Conservation (phyloP, 2,329 filamentous ascomycete genomes). For the Monilinia laxa region DNA sequence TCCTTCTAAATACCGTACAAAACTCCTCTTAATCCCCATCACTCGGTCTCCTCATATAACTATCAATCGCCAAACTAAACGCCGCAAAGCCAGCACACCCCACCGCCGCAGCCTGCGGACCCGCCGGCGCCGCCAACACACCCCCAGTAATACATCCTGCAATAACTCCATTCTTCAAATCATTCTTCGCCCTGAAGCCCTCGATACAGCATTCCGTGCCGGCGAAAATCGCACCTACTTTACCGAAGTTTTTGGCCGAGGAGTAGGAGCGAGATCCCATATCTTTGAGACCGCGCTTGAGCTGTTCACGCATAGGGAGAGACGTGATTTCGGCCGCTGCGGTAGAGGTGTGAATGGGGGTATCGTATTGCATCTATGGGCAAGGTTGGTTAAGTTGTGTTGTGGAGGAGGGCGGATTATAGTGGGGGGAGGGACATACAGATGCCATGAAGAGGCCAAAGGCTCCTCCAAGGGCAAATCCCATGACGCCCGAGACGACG, state of each 20-base stretch:
- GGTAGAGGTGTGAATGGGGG: constrained; percentile 60
- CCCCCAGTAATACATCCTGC: constrained; percentile 92
- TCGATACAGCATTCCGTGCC: constrained; percentile 97
- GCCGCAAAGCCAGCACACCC: constrained; percentile 93
- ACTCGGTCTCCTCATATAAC: constrained; percentile 79
- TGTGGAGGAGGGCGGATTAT: constrained; percentile 14
- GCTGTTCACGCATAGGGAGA: constrained; percentile 82
- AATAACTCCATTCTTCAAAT: constrained; percentile 80
- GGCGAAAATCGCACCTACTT: constrained; percentile 85
- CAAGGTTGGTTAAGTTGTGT: not conserved
- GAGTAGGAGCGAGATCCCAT: constrained; percentile 84
- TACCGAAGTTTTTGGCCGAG: constrained; percentile 91
- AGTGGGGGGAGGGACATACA: constrained; percentile 53
- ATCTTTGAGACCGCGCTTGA: constrained; percentile 84
- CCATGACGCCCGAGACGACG: constrained; percentile 85
- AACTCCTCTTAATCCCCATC: constrained; percentile 47
- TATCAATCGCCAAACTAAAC: constrained; percentile 88
- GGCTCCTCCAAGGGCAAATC: constrained; percentile 87
- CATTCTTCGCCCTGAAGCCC: constrained; percentile 88
- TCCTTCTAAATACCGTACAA: not conserved
- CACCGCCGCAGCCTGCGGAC: constrained; percentile 81
- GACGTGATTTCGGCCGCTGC: constrained; percentile 48
- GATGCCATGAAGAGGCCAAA: constrained; percentile 99
- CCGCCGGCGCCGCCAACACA: constrained; percentile 80
- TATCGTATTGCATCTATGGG: constrained; percentile 93